Base-by-base conservation (phyloP, 1,139 yeast species). In the Geotrichum carabidarum region DNA sequence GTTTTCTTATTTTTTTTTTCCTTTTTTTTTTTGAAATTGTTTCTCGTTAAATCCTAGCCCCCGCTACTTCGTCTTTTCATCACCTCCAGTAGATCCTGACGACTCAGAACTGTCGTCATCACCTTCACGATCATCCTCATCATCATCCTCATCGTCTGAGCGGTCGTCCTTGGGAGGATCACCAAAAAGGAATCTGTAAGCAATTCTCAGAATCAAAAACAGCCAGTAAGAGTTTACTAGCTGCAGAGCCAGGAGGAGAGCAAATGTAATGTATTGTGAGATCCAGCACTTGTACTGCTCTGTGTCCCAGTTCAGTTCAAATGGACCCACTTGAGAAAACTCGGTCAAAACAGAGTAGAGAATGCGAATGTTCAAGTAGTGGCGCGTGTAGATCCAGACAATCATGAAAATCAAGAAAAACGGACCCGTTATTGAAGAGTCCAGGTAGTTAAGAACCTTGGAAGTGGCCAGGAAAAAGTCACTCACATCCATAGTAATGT, bases 231-330 rank as follows among this genome's bases (percentile, higher is more conserved):
- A 65, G 67, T 93, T 93, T 57, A 93, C 91, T 56, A 88, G 66
- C 69, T 93, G 99, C 61, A 93, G 78, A 1, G 94, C 91, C 56
- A 80, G 75, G 58, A 93, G 79, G 66, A 93, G 79, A 18, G 73
- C 71, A 66, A 93, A 91, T 1, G 93, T 91, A 68, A 93, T 90
- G 58, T 87, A 86, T 73, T 88, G 95, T 15, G 98, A 86, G 62
- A 94, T 87, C 84, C 88, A 89, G 73, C 98, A 93, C 72, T 94
- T 93, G 76, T 91, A 93, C 70, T 91, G 96, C 69, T 90, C 93
- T 35, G 94, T 84, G n/a, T 79, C 88, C 83, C 91, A 93, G 74
- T 89, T 83, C 63, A 94, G 77, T 55, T 78, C 79, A 73, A 78
- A 90, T 58, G 84, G 83, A 48, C 98, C 98, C 37, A 88, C 89